A percentile compares a stretch with the other conserved stretches of the same genome.
These are phyloP conservation scores for Coccomyxa subellipsoidea DNA, from an alignment of 163 green algal species.

Conservation along the genomic window DNA sequence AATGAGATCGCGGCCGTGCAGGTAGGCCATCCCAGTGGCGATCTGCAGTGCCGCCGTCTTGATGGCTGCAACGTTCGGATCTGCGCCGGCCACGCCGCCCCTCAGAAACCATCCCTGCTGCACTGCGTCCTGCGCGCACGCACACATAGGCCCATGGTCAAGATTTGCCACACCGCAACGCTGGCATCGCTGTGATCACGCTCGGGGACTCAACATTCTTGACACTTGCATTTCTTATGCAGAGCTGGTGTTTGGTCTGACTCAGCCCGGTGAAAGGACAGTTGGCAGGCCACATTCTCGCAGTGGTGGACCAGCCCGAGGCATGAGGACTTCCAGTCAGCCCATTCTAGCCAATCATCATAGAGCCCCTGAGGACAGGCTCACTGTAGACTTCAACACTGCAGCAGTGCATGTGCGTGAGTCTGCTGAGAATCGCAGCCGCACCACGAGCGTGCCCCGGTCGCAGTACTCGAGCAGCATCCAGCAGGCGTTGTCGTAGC, in stretches of 20 bases:
- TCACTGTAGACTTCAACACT: too few species aligned
- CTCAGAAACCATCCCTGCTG: slow-evolving; percentile 8
- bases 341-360: too few species aligned
- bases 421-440: too few species aligned
- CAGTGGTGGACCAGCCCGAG: too few species aligned
- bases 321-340: neutral
- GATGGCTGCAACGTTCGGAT: neutral
- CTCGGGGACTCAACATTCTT: too few species aligned
- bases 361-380: too few species aligned
- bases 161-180: too few species aligned
- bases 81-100: neutral
- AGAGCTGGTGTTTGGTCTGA: too few species aligned
- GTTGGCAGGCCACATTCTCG: neutral
- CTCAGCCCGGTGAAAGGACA: neutral
- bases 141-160: neutral
- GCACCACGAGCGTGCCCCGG: slow-evolving; percentile 18
- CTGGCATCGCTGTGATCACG: too few species aligned
- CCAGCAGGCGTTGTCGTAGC: slow-evolving; percentile 6
- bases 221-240: too few species aligned
- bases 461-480: slow-evolving; percentile 29
- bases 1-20: slow-evolving; percentile 1
- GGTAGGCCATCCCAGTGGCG: slow-evolving; percentile 2
- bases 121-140: slow-evolving; percentile 18
- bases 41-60: neutral
- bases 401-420: too few species aligned